Evolutionary conservation across 257 asterid genomes (phyloP).

Genomic region (Solanum pinnatisectum): DNA sequence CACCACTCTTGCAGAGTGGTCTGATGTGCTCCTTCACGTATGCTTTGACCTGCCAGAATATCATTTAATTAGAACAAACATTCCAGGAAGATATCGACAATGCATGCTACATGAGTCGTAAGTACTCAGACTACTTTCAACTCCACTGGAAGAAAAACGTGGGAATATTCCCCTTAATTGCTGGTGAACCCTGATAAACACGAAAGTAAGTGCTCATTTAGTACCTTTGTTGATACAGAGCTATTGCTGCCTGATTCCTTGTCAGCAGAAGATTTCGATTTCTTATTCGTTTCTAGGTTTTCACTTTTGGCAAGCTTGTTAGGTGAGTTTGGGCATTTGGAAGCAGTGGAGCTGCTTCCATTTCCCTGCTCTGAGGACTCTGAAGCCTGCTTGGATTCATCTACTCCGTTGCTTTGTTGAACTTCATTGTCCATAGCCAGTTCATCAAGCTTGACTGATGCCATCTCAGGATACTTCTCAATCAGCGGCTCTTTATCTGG

Average conservation of each 20-base stretch:
- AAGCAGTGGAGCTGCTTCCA: conserved; percentile 8
- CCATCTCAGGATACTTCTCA: conserved; percentile 44
- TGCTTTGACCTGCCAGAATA: conserved; percentile 66
- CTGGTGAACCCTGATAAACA: neutral
- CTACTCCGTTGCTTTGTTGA: conserved; percentile 18
- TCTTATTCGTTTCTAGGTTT: conserved; percentile 23
- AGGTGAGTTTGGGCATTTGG: conserved; percentile 22
- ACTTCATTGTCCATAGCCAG: conserved; percentile 4
- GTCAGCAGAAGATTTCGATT: conserved; percentile 18
- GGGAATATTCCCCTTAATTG: neutral
- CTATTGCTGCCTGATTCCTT: conserved; percentile 34
- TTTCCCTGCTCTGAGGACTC: conserved; percentile 18
- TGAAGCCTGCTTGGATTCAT: conserved; percentile 6
- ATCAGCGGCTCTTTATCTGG: conserved; percentile 69
- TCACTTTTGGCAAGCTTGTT: conserved; percentile 19
- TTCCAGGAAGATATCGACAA: neutral
- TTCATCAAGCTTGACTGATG: conserved; percentile 17
- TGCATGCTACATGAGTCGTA: neutral
- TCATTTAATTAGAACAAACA: neutral
- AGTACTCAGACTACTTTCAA: neutral
- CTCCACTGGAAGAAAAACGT: neutral
- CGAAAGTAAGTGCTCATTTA: neutral
- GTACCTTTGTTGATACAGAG: conserved; percentile 31
- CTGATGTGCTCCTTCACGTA: conserved; percentile 92
- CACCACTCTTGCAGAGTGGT: conserved; percentile 93